phyloP scores from a whole-genome alignment of 495 filamentous ascomycete genomes.

The Podospora pseudocomata region DNA sequence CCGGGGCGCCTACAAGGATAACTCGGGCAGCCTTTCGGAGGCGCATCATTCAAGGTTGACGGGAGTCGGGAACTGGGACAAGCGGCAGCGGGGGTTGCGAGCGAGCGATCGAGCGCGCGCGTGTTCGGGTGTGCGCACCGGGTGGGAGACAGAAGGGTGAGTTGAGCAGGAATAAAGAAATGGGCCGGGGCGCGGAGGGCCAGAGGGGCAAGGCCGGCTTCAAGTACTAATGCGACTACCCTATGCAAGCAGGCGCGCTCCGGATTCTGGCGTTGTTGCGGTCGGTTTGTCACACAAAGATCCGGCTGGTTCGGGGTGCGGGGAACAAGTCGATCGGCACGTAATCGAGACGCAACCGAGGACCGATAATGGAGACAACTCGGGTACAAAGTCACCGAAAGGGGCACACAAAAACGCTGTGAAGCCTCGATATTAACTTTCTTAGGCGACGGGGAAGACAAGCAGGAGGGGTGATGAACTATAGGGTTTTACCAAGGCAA shows the following conservation, averaged over 20 bases:
- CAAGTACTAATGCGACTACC: neutral
- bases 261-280: neutral
- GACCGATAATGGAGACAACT: constrained; percentile 16
- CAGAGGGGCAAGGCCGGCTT: constrained; percentile 1
- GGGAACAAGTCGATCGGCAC: constrained; percentile 22
- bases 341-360: constrained; percentile 24
- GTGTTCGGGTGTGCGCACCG: neutral
- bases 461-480: neutral
- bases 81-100: constrained; percentile 1
- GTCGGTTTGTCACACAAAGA: constrained; percentile 1
- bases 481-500: neutral
- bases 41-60: constrained; percentile 40
- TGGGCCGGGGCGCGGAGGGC: neutral
- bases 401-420: neutral
- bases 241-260: neutral
- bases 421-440: neutral
- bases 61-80: neutral
- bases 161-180: neutral
- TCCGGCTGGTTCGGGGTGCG: constrained; percentile 15
- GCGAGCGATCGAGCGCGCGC: neutral
- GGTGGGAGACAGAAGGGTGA: neutral
- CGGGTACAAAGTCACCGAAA: neutral
- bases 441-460: neutral
- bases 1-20: constrained; percentile 93
- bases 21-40: constrained; percentile 82